Percentiles rank a stretch among this genome's conserved stretches.
phyloP scores from a whole-genome alignment of 169 alveolate genomes.

The Plasmodium relictum region DNA sequence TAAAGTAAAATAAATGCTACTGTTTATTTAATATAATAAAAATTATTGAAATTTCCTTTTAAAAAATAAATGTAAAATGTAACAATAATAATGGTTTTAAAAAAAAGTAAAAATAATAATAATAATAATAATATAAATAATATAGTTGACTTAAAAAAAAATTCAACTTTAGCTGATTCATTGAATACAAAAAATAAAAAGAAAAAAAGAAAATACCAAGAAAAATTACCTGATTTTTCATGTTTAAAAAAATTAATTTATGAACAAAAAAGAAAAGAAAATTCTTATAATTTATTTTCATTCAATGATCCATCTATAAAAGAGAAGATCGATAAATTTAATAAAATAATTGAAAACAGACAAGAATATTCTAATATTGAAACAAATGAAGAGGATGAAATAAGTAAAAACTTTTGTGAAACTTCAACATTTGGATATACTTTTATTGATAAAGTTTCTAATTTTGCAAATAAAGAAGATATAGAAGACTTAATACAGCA shows the following conservation, averaged over 20 bases:
- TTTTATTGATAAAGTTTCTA: constrained; percentile 33
- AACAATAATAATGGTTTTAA: not conserved
- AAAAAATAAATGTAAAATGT: not conserved
- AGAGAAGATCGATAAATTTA: constrained; percentile 57
- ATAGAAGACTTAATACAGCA: constrained; percentile 69
- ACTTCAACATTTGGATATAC: constrained; percentile 75
- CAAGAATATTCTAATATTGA: constrained; percentile 17
- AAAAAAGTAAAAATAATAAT: not conserved
- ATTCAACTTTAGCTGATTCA: not conserved
- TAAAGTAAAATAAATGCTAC: too few relatives aligned
- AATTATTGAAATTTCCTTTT: too few relatives aligned
- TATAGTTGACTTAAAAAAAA: not conserved
- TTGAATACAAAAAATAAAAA: constrained; percentile 14
- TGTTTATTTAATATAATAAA: too few relatives aligned
- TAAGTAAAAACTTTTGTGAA: constrained; percentile 37
- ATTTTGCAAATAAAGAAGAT: constrained; percentile 28
- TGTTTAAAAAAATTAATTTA: constrained; percentile 70
- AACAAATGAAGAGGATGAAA: constrained; percentile 31
- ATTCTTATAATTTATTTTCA: constrained; percentile 39
- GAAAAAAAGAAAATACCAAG: constrained; percentile 13
- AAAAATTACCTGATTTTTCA: constrained; percentile 67
- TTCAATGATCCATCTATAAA: constrained; percentile 63
- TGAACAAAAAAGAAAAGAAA: constrained; percentile 63
- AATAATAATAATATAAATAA: constrained; percentile 1
- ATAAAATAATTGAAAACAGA: constrained; percentile 63